These are phyloP conservation scores for Pterocarpus santalinus DNA, from an alignment of 306 rosid genomes.

Conservation along the genomic window DNA sequence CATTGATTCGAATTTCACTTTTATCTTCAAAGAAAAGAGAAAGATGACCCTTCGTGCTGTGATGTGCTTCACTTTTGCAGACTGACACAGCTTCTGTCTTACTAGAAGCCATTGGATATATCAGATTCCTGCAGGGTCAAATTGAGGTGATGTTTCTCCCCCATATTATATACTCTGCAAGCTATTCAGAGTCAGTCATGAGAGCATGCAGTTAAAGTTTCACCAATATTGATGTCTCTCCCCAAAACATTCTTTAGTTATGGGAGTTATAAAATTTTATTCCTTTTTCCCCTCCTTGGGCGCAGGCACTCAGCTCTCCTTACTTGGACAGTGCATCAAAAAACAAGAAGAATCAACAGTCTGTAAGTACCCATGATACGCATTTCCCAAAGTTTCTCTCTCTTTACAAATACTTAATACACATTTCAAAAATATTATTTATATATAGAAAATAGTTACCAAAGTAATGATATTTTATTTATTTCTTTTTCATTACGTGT, in stretches of 20 bases:
- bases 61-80: conserved; percentile 82
- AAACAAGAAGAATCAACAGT: conserved; percentile 63
- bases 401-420: background rate
- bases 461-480: too few species aligned
- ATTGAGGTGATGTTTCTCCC: conserved; percentile 77
- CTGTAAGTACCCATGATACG: conserved; percentile 64
- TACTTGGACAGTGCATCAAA: conserved; percentile 71
- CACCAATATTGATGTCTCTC: conserved; percentile 43
- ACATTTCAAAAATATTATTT: too few species aligned
- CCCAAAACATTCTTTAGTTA: conserved; percentile 53
- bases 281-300: conserved; percentile 5
- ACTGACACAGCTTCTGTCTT: conserved; percentile 98
- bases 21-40: conserved; percentile 45
- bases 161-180: conserved; percentile 19
- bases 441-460: too few species aligned
- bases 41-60: conserved; percentile 49
- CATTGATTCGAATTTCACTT: conserved; percentile 40
- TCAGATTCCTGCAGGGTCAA: conserved; percentile 88
- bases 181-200: conserved; percentile 48
- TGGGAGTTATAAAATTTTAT: conserved; percentile 52
- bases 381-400: conserved; percentile 47
- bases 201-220: conserved; percentile 64
- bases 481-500: too few species aligned
- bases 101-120: conserved; percentile 86
- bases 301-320: conserved; percentile 91